phyloP scores from a whole-genome alignment of 148 eudicot genomes.

The Fagopyrum tataricum region DNA sequence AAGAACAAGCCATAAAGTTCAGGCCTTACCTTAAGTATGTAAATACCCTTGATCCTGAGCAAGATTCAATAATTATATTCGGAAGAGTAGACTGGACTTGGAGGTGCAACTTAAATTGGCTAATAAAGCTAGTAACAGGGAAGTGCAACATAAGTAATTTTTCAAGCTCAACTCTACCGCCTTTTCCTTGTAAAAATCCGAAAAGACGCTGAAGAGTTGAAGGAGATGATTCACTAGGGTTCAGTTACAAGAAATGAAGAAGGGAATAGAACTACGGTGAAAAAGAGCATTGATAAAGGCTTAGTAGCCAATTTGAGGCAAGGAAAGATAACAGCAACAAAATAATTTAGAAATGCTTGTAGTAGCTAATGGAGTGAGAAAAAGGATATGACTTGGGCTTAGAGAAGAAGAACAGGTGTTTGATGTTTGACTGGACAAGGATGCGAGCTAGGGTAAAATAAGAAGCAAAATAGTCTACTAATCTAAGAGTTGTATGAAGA shows the following conservation, averaged over 20 bases:
- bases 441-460: neutral
- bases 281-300: slow-evolving; percentile 1
- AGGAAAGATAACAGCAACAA: neutral
- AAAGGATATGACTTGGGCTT: neutral
- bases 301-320: neutral
- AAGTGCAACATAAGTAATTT: slow-evolving; percentile 15
- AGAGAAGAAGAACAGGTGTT: neutral
- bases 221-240: neutral
- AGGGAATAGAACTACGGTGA: neutral
- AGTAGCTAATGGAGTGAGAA: neutral
- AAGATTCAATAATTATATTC: neutral
- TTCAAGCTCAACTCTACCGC: slow-evolving; percentile 31
- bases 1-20: neutral
- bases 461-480: slow-evolving; percentile 17
- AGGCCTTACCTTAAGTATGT: slow-evolving; percentile 2
- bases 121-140: neutral
- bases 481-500: slow-evolving; percentile 24
- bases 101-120: neutral
- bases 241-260: neutral
- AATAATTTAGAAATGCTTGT: neutral
- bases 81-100: neutral
- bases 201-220: slow-evolving; percentile 33
- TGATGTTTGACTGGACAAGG: slow-evolving; percentile 7
- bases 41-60: neutral
- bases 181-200: slow-evolving; percentile 57